These are phyloP conservation scores for Botryotinia globosa DNA, from an alignment of 2,329 filamentous ascomycete species.

Conservation along the genomic window DNA sequence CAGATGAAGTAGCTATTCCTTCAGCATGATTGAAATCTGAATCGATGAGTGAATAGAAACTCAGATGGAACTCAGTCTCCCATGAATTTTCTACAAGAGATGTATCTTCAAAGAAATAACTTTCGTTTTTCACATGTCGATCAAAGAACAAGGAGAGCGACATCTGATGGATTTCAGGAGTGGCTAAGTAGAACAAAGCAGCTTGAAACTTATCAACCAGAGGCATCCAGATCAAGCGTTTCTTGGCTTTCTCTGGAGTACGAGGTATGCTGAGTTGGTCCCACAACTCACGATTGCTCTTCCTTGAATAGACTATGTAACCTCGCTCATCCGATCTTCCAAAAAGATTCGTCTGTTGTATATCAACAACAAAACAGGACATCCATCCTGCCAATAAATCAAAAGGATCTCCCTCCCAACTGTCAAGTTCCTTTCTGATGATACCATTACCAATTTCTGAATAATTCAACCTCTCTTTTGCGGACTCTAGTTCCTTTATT, in stretches of 20 bases:
- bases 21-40: neutral
- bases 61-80: neutral
- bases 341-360: fast-evolving
- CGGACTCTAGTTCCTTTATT: neutral
- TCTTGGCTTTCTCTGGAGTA: neutral
- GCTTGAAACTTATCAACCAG: neutral
- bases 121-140: neutral
- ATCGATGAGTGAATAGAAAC: neutral
- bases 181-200: neutral
- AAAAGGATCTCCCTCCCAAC: fast-evolving
- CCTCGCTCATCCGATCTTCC: fast-evolving
- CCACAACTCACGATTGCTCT: too few relatives aligned
- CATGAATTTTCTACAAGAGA: neutral
- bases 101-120: neutral
- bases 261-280: too few relatives aligned
- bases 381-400: fast-evolving
- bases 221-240: neutral
- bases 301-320: fast-evolving
- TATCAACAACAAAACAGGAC: neutral
- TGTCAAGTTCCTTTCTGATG: neutral
- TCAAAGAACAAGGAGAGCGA: neutral
- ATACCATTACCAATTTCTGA: neutral
- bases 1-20: neutral
- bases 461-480: fast-evolving
- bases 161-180: neutral